phyloP scores from a whole-genome alignment of 2,329 filamentous ascomycete genomes.

The Penicillium sclerotigenum region DNA sequence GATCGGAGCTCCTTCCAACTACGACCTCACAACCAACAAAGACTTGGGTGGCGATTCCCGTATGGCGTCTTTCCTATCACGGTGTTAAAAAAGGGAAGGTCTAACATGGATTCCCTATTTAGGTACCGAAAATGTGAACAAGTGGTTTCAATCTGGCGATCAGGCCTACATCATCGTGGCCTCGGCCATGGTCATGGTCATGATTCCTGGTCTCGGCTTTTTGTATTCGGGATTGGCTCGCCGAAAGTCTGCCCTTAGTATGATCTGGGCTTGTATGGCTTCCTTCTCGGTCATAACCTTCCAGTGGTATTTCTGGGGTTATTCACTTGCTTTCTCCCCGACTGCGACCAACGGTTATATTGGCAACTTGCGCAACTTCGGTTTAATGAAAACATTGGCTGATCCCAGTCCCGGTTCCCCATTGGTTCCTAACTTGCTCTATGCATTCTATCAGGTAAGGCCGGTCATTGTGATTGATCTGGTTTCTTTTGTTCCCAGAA shows the following conservation, averaged over 20 bases:
- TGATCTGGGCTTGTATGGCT: conserved; percentile 97
- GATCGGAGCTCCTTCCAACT: conserved; percentile 47
- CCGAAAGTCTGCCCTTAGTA: conserved; percentile 91
- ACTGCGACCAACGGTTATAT: conserved; percentile 85
- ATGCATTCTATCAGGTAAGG: conserved; percentile 84
- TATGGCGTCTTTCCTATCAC: conserved; percentile 52
- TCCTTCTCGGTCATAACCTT: conserved; percentile 88
- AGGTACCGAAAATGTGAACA: conserved; percentile 87
- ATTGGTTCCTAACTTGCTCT: conserved; percentile 83
- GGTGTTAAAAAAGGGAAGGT: not conserved
- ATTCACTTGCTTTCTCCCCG: conserved; percentile 85
- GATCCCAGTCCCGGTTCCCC: conserved; percentile 84
- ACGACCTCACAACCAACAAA: conserved; percentile 48
- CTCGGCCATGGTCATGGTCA: conserved; percentile 90
- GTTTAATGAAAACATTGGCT: conserved; percentile 78
- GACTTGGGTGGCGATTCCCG: conserved; percentile 73
- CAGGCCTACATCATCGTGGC: conserved; percentile 89
- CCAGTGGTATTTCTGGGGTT: conserved; percentile 99
- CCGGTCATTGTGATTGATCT: not conserved
- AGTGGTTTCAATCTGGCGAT: conserved; percentile 90
- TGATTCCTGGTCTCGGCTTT: conserved; percentile 95
- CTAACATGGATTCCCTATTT: conserved; percentile 16
- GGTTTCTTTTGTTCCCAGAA: not conserved
- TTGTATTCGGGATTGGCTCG: conserved; percentile 97
- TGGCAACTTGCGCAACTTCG: conserved; percentile 84